Evolutionary conservation across 139 green algal species (phyloP).

Genomic region (Chlamydomonas sp.): DNA sequence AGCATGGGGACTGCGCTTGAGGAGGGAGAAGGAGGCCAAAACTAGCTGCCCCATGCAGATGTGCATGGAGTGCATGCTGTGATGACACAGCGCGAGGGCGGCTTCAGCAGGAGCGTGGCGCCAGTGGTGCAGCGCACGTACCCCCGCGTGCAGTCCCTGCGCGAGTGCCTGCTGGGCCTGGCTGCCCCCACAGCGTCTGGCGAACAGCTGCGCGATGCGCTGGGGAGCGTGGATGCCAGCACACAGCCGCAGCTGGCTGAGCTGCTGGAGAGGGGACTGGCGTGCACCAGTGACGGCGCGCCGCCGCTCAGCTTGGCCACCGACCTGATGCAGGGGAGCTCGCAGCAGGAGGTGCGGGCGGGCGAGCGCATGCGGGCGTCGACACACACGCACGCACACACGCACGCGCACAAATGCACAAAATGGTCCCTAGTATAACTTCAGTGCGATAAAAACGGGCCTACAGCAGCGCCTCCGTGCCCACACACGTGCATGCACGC

Average conservation of each 20-base stretch:
- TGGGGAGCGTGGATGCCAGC: background rate
- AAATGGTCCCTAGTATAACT: too few species aligned
- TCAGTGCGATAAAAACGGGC: background rate
- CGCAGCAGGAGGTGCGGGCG: conserved; percentile 4
- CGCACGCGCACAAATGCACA: too few species aligned
- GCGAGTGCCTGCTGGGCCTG: background rate
- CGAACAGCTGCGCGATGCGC: background rate
- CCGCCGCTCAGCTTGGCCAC: background rate
- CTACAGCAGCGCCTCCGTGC: background rate
- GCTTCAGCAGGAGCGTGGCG: background rate
- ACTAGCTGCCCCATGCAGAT: too few species aligned
- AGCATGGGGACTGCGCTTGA: too few species aligned
- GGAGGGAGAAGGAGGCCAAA: too few species aligned
- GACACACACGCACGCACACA: too few species aligned
- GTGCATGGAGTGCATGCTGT: too few species aligned
- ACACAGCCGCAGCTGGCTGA: background rate
- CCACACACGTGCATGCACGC: conserved; percentile 3
- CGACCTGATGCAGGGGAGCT: background rate
- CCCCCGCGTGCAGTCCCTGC: background rate
- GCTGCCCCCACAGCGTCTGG: background rate
- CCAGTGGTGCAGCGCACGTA: conserved; percentile 9
- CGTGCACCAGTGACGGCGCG: background rate
- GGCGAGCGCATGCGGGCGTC: too few species aligned
- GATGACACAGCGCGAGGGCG: too few species aligned
- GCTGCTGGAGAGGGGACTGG: background rate